Conservation (phyloP, 371 early-diverging fungal species). For the Batkoa obscura region DNA sequence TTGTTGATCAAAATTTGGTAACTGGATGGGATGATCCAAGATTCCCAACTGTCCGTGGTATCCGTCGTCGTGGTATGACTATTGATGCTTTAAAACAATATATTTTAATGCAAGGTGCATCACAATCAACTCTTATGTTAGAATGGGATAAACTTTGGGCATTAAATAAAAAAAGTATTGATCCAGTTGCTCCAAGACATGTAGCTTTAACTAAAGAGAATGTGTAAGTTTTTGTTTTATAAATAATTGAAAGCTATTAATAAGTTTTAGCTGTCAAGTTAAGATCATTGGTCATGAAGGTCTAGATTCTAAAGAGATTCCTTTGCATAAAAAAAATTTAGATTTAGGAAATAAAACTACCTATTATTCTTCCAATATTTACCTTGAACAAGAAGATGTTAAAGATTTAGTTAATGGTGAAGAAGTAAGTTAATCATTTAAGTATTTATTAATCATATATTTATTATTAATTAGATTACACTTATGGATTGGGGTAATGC, state of each 20-base stretch:
- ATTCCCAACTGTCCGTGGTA: constrained; percentile 97
- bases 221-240: too few species aligned
- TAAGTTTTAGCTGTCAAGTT: too few species aligned
- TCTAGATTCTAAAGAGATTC: constrained; percentile 41
- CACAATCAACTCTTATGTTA: constrained; percentile 78
- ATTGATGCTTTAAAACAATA: constrained; percentile 96
- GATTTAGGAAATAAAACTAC: constrained; percentile 80
- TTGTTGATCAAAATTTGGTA: constrained; percentile 82
- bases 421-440: constrained; percentile 32
- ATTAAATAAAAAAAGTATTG: constrained; percentile 95
- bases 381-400: constrained; percentile 84
- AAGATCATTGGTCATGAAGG: constrained; percentile 36
- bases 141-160: constrained; percentile 99
- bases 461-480: constrained; percentile 34
- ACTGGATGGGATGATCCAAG: constrained; percentile 99
- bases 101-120: constrained; percentile 98
- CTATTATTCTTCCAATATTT: constrained; percentile 52
- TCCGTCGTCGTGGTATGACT: constrained; percentile 95
- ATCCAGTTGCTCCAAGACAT: constrained; percentile 86
- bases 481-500: constrained; percentile 99
- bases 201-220: constrained; percentile 58
- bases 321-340: constrained; percentile 91
- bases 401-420: constrained; percentile 59
- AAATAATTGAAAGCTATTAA: too few species aligned
- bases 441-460: too few species aligned